Percentiles rank a stretch among this genome's conserved stretches.
Evolutionary conservation across 2,329 filamentous ascomycete genomes (phyloP).

Genomic region (Samsoniella hepiali): DNA sequence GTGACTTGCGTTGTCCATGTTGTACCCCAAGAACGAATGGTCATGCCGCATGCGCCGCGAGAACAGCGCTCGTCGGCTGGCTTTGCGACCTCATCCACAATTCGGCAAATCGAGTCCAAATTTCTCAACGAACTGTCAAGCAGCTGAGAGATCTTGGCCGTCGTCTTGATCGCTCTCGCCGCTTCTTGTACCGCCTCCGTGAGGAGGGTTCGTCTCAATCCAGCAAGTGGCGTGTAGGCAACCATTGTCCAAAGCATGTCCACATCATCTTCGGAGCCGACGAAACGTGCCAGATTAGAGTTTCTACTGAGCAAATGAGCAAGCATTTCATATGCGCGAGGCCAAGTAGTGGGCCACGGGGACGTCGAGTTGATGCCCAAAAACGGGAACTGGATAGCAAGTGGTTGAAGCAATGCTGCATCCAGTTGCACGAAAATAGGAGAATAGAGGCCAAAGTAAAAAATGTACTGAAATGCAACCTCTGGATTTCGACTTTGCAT

Average conservation of each 20-base stretch:
- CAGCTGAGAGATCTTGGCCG: conserved; percentile 17
- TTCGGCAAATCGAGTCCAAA: conserved; percentile 15
- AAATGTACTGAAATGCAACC: conserved; percentile 18
- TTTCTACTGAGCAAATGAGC: not conserved
- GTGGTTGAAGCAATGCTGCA: conserved; percentile 7
- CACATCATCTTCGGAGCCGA: conserved; percentile 12
- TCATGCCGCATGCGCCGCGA: conserved; percentile 22
- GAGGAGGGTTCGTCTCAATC: conserved; percentile 13
- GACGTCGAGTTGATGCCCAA: not conserved
- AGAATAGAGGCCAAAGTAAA: conserved; percentile 14
- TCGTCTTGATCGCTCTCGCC: conserved; percentile 15
- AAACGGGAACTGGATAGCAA: not conserved
- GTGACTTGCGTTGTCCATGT: conserved; percentile 21
- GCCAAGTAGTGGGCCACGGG: conserved; percentile 20
- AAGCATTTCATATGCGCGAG: conserved; percentile 15
- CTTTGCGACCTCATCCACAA: conserved; percentile 1
- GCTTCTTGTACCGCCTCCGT: conserved; percentile 20
- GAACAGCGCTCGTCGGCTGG: not conserved
- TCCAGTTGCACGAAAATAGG: conserved; percentile 21
- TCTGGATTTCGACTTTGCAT: conserved; percentile 15
- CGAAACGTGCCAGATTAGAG: conserved; percentile 16
- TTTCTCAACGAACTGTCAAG: conserved; percentile 19
- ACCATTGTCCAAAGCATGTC: conserved; percentile 22
- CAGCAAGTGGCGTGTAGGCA: conserved; percentile 20
- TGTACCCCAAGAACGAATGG: conserved; percentile 22